Evolutionary conservation across 192 early-diverging fungal species (phyloP).

Genomic region (Mortierella hygrophila): DNA sequence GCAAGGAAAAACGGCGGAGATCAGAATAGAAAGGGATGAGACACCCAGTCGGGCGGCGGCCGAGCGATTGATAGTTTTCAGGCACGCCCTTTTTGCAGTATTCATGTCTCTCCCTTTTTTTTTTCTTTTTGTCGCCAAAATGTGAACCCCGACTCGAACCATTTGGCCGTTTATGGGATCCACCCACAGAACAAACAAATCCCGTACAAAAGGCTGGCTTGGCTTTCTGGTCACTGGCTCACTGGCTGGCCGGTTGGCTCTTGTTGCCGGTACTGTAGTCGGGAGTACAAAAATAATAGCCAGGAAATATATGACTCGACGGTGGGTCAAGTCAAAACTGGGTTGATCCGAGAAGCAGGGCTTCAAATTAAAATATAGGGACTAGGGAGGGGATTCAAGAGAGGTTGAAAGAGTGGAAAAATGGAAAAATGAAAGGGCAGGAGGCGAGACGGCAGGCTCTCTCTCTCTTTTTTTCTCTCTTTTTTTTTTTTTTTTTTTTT

Average conservation of each 20-base stretch:
- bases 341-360: neutral
- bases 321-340: neutral
- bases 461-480: neutral
- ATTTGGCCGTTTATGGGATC: neutral
- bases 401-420: neutral
- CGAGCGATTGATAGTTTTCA: neutral
- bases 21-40: neutral
- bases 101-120: neutral
- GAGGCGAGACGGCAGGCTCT: neutral
- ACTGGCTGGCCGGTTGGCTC: neutral
- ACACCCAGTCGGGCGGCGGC: constrained; percentile 1
- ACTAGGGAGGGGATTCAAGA: neutral
- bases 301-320: constrained; percentile 7
- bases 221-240: neutral
- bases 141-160: neutral
- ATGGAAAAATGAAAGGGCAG: constrained; percentile 1
- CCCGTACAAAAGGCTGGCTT: neutral
- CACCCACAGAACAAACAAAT: neutral
- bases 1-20: neutral
- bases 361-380: neutral
- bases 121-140: neutral
- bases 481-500: constrained; percentile 2
- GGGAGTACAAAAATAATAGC: constrained; percentile 9
- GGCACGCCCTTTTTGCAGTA: neutral
- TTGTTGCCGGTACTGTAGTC: neutral